A percentile compares a stretch with the other conserved stretches of the same genome.
These are phyloP conservation scores for Eimeria praecox DNA, from an alignment of 169 alveolate species.

Conservation along the genomic window DNA sequence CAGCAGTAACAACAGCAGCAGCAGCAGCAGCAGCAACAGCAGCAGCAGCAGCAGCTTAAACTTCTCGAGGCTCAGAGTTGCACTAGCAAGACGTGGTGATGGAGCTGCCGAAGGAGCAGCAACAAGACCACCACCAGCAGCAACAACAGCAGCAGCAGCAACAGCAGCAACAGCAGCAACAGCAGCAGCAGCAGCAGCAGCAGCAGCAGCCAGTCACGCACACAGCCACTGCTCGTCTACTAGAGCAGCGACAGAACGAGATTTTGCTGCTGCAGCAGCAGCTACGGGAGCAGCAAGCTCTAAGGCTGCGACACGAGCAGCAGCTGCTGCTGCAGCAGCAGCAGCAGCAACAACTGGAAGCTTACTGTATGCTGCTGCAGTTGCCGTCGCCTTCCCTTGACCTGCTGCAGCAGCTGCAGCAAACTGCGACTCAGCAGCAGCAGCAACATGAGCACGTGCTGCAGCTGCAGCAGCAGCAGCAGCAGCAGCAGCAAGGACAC, in stretches of 20 bases:
- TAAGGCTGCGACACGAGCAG: slow-evolving; percentile 9
- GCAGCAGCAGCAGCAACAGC: not conserved
- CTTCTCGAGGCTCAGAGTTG: no score
- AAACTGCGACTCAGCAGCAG: not conserved
- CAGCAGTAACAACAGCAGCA: not conserved
- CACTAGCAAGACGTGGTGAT: no score
- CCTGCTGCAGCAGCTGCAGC: slow-evolving; percentile 28
- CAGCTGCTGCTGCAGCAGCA: slow-evolving; percentile 43
- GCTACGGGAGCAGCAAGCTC: not conserved
- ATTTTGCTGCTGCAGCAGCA: slow-evolving; percentile 59
- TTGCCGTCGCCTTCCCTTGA: not conserved
- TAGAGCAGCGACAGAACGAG: slow-evolving; percentile 39
- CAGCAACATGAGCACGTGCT: not conserved
- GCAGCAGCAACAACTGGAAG: slow-evolving; percentile 12
- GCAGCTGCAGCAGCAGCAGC: not conserved
- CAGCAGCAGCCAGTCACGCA: not conserved
- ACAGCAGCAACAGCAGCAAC: slow-evolving; percentile 7
- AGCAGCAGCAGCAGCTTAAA: not conserved
- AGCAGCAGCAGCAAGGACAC: not conserved
- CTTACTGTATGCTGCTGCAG: slow-evolving; percentile 34
- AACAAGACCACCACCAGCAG: not conserved
- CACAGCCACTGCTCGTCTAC: slow-evolving; percentile 20
- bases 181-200: not conserved
- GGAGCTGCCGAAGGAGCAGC: not conserved
- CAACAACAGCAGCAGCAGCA: not conserved